These are phyloP conservation scores for Fusarium sp. DNA, from an alignment of 2,329 filamentous ascomycete genomes.

Conservation along the genomic window DNA sequence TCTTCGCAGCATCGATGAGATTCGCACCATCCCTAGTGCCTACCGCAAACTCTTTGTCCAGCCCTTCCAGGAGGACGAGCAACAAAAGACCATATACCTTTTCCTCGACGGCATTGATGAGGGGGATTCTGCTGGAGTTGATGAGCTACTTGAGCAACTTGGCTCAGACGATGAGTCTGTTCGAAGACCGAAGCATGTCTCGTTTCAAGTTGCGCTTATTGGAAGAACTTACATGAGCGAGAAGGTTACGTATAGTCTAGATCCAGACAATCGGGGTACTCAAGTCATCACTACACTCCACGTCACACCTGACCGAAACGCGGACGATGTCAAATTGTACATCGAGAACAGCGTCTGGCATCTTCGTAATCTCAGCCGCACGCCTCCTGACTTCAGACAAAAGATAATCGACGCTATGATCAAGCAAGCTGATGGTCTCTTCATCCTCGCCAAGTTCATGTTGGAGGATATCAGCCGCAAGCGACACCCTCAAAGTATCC, in stretches of 20 bases:
- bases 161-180: slow-evolving; percentile 45
- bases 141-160: slow-evolving; percentile 55
- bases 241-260: slow-evolving; percentile 52
- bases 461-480: slow-evolving; percentile 62
- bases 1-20: slow-evolving; percentile 56
- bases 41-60: slow-evolving; percentile 58
- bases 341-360: slow-evolving; percentile 58
- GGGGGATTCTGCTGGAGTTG: slow-evolving; percentile 55
- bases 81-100: slow-evolving; percentile 57
- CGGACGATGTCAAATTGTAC: slow-evolving; percentile 58
- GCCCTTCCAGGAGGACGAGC: slow-evolving; percentile 53
- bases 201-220: slow-evolving; percentile 56
- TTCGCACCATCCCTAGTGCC: slow-evolving; percentile 60
- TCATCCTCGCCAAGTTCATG: slow-evolving; percentile 65
- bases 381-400: slow-evolving; percentile 51
- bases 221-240: slow-evolving; percentile 60
- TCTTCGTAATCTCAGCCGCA: slow-evolving; percentile 55
- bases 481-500: slow-evolving; percentile 60
- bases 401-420: slow-evolving; percentile 58
- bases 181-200: slow-evolving; percentile 35
- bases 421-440: slow-evolving; percentile 61
- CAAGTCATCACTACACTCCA: slow-evolving; percentile 56
- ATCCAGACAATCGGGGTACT: slow-evolving; percentile 49
- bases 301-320: slow-evolving; percentile 59
- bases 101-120: slow-evolving; percentile 64